Evolutionary conservation across 768 basidiomycete genomes (phyloP).

Genomic region (Clitopilus hobsonii): DNA sequence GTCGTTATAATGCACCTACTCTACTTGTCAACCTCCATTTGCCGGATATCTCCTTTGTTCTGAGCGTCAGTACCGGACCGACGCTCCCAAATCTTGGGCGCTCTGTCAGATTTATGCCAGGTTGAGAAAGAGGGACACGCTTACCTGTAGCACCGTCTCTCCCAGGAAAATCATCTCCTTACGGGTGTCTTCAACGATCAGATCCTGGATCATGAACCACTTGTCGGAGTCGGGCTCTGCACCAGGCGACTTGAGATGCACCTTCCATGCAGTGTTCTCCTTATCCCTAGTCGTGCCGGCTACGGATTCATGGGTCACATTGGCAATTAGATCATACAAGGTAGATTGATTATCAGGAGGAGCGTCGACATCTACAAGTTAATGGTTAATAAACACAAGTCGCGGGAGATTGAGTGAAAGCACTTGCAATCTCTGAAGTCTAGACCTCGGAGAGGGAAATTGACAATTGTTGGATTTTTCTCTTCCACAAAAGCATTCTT

Average conservation of each 20-base stretch:
- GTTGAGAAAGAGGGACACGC: slow-evolving; percentile 11
- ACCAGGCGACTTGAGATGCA: slow-evolving; percentile 71
- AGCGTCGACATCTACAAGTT: slow-evolving; percentile 69
- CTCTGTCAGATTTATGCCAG: slow-evolving; percentile 27
- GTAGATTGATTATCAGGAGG: slow-evolving; percentile 55
- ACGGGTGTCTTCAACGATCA: slow-evolving; percentile 93
- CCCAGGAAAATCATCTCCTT: slow-evolving; percentile 98
- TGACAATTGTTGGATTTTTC: slow-evolving; percentile 98
- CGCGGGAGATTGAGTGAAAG: slow-evolving; percentile 12
- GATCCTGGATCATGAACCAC: slow-evolving; percentile 96
- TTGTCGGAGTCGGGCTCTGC: slow-evolving; percentile 82
- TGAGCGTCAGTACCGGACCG: slow-evolving; percentile 26
- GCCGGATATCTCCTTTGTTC: slow-evolving; percentile 15
- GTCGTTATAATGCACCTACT: slow-evolving; percentile 10
- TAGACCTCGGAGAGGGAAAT: slow-evolving; percentile 90
- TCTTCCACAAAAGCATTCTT: slow-evolving; percentile 97
- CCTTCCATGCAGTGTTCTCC: slow-evolving; percentile 90
- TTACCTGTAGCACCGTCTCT: slow-evolving; percentile 92
- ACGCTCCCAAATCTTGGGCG: slow-evolving; percentile 57
- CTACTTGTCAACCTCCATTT: slow-evolving; percentile 27
- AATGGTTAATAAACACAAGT: slow-evolving; percentile 15
- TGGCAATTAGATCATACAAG: slow-evolving; percentile 91
- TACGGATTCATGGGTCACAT: slow-evolving; percentile 91
- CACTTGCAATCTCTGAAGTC: slow-evolving; percentile 91
- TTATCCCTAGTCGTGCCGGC: slow-evolving; percentile 95